A percentile compares a stretch with the other conserved stretches of the same genome.
Evolutionary conservation across 306 rosid species (phyloP).

Genomic region (cucumber (Cucumis sativus)): Cucumber_9930_V3 NC_026656.2:20100001-20100500

Average conservation of each 20-base stretch:
- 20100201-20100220: constrained; percentile 98
- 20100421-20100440: background rate
- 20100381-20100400: background rate
- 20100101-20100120: constrained; percentile 75
- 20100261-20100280: constrained; percentile 29
- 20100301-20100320: constrained; percentile 22
- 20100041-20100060: constrained; percentile 85
- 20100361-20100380: background rate
- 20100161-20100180: constrained; percentile 91
- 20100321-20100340: constrained; percentile 32
- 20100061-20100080: constrained; percentile 63
- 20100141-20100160: constrained; percentile 91
- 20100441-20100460: background rate
- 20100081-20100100: constrained; percentile 80
- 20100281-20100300: constrained; percentile 20
- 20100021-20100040: constrained; percentile 45
- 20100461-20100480: background rate
- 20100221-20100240: constrained; percentile 82
- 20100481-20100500: constrained; percentile 6
- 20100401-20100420: background rate
- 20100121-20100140: constrained; percentile 86
- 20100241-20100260: constrained; percentile 40
- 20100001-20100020: constrained; percentile 39
- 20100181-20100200: constrained; percentile 79
- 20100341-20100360: constrained; percentile 18